Evolutionary conservation across 2,329 filamentous ascomycete species (phyloP).

Genomic region (Xylaria sp.): DNA sequence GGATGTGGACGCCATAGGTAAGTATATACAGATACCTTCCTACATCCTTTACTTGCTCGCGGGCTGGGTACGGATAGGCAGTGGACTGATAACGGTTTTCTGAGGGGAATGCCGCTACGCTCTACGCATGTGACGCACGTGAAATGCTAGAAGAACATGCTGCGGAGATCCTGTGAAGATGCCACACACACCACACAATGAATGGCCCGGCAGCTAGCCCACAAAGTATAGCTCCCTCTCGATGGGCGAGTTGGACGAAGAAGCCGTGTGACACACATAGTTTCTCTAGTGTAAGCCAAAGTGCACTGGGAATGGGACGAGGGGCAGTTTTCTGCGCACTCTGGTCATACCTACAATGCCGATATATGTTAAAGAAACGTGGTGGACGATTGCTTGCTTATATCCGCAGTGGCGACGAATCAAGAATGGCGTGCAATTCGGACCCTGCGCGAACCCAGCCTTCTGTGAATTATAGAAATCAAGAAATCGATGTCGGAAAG

Average conservation of each 20-base stretch:
- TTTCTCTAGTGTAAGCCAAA: background rate
- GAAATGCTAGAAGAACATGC: slow-evolving; percentile 30
- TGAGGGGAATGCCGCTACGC: slow-evolving; percentile 6
- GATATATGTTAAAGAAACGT: background rate
- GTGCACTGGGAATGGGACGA: background rate
- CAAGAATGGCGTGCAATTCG: background rate
- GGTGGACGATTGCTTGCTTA: background rate
- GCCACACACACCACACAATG: slow-evolving; percentile 16
- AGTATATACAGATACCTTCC: background rate
- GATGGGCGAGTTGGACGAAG: background rate
- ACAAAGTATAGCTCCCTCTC: background rate
- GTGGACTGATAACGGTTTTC: slow-evolving; percentile 26
- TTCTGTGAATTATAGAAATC: background rate
- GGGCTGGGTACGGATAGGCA: background rate
- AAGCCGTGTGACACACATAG: slow-evolving; percentile 6
- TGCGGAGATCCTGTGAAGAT: slow-evolving; percentile 30
- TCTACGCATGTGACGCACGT: slow-evolving; percentile 34
- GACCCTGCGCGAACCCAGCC: background rate
- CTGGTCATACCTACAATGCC: background rate
- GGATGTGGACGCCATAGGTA: background rate
- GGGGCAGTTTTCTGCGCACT: background rate
- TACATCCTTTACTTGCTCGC: no score
- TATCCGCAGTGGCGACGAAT: slow-evolving; percentile 2
- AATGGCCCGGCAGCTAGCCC: slow-evolving; percentile 1
- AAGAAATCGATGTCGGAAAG: background rate